Evolutionary conservation across 805 yeast species (phyloP).

Genomic region (Spathaspora arborariae): DNA sequence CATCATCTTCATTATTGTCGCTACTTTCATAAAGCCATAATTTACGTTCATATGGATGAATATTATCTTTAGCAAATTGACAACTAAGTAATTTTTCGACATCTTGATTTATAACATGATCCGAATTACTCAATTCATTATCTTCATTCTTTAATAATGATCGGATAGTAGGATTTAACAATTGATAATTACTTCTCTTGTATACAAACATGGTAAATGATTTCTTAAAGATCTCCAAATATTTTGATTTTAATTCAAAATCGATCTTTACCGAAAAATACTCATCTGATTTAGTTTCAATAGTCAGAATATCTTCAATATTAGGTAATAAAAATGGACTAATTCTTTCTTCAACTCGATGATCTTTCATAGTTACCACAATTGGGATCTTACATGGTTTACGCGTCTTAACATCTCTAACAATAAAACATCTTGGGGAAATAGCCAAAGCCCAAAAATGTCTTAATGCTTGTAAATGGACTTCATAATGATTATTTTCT

Average conservation of each 20-base stretch:
- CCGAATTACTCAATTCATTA: conserved; percentile 22
- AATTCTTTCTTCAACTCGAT: conserved; percentile 24
- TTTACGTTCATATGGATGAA: conserved; percentile 27
- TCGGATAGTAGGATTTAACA: conserved; percentile 30
- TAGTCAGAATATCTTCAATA: conserved; percentile 42
- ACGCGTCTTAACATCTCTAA: conserved; percentile 63
- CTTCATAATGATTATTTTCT: conserved; percentile 41
- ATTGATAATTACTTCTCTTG: conserved; percentile 39
- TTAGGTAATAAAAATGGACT: conserved; percentile 75
- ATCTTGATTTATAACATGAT: conserved; percentile 20
- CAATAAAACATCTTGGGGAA: conserved; percentile 75
- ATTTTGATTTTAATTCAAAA: conserved; percentile 37
- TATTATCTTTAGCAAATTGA: conserved; percentile 17
- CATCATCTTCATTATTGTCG: conserved; percentile 4
- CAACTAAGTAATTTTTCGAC: conserved; percentile 20
- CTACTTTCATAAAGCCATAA: conserved; percentile 24
- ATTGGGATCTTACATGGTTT: conserved; percentile 49
- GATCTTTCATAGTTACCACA: conserved; percentile 36
- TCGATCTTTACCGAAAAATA: conserved; percentile 54
- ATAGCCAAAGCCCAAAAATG: conserved; percentile 89
- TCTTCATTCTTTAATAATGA: conserved; percentile 34
- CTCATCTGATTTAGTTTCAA: conserved; percentile 45
- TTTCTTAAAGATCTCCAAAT: conserved; percentile 39
- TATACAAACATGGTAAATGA: conserved; percentile 50
- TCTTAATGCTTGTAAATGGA: conserved; percentile 78